phyloP scores from a whole-genome alignment of 2,329 filamentous ascomycete species.

The Pestalotiopsis fici region DNA sequence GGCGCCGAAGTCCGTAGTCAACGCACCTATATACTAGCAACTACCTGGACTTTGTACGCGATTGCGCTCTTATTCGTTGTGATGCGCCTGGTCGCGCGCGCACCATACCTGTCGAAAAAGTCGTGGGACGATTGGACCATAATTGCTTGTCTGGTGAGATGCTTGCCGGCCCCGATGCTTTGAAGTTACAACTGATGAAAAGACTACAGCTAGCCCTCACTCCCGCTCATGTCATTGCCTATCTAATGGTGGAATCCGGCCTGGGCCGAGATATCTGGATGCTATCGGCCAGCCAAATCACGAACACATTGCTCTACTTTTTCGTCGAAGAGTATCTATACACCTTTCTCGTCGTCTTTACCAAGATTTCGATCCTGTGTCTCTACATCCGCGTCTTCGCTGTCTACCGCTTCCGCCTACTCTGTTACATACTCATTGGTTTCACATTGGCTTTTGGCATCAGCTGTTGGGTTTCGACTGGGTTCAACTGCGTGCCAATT shows the following conservation, averaged over 20 bases:
- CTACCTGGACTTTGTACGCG: neutral
- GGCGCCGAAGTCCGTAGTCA: neutral
- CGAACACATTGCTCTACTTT: slow-evolving; percentile 28
- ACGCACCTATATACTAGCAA: neutral
- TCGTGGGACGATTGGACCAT: slow-evolving; percentile 5
- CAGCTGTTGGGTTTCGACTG: slow-evolving; percentile 14
- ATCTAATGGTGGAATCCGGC: slow-evolving; percentile 15
- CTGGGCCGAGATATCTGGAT: slow-evolving; percentile 36
- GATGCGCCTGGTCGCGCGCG: neutral
- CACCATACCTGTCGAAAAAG: neutral
- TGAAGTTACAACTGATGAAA: neutral
- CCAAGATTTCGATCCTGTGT: slow-evolving; percentile 40
- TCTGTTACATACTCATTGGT: slow-evolving; percentile 31
- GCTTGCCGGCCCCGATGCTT: neutral
- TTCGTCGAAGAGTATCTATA: slow-evolving; percentile 39
- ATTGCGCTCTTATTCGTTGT: neutral
- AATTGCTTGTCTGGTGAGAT: neutral
- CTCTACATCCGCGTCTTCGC: slow-evolving; percentile 45
- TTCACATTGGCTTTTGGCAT: slow-evolving; percentile 30
- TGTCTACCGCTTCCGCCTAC: slow-evolving; percentile 22
- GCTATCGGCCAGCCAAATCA: slow-evolving; percentile 20
- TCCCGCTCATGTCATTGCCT: neutral
- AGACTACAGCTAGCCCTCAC: neutral
- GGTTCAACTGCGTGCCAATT: slow-evolving; percentile 40
- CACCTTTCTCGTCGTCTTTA: slow-evolving; percentile 34